A percentile compares a stretch with the other conserved stretches of the same genome.
Conservation (phyloP, 768 basidiomycete genomes). For the Mycena crocata region DNA sequence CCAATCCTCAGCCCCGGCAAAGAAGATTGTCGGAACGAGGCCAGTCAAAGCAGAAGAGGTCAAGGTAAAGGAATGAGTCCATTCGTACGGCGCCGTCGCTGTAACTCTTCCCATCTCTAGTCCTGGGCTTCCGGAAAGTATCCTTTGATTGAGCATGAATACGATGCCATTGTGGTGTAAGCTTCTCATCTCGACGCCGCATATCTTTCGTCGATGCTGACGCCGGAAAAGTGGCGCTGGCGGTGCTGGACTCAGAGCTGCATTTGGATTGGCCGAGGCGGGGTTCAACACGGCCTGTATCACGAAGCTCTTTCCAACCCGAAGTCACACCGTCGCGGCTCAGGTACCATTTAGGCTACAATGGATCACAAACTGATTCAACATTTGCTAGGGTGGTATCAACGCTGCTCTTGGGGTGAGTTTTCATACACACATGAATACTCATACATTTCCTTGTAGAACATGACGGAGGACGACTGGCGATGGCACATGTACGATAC, state of each 20-base stretch:
- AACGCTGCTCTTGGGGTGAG: slow-evolving; percentile 95
- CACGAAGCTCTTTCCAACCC: slow-evolving; percentile 98
- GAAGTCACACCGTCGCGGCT: slow-evolving; percentile 98
- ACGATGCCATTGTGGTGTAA: slow-evolving; percentile 98
- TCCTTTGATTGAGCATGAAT: slow-evolving; percentile 98
- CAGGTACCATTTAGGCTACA: slow-evolving; percentile 62
- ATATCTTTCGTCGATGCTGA: neutral
- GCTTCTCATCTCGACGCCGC: slow-evolving; percentile 50
- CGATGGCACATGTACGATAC: slow-evolving; percentile 99
- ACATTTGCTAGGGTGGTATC: slow-evolving; percentile 83
- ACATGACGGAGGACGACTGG: slow-evolving; percentile 99
- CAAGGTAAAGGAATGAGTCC: no score
- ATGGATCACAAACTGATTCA: slow-evolving; percentile 21
- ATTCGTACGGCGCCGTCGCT: no score
- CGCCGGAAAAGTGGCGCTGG: slow-evolving; percentile 82
- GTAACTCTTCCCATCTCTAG: slow-evolving; percentile 54
- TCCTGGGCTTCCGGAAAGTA: slow-evolving; percentile 90
- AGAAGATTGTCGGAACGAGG: no score
- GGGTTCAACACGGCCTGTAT: slow-evolving; percentile 99
- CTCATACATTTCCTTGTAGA: slow-evolving; percentile 54
- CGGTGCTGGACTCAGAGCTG: slow-evolving; percentile 97
- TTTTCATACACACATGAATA: slow-evolving; percentile 26
- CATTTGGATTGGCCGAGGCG: slow-evolving; percentile 97
- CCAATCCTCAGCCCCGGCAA: no score
- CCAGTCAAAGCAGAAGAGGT: no score